phyloP scores from a whole-genome alignment of 345 rosid genomes.

The Citrus hindsii region DNA sequence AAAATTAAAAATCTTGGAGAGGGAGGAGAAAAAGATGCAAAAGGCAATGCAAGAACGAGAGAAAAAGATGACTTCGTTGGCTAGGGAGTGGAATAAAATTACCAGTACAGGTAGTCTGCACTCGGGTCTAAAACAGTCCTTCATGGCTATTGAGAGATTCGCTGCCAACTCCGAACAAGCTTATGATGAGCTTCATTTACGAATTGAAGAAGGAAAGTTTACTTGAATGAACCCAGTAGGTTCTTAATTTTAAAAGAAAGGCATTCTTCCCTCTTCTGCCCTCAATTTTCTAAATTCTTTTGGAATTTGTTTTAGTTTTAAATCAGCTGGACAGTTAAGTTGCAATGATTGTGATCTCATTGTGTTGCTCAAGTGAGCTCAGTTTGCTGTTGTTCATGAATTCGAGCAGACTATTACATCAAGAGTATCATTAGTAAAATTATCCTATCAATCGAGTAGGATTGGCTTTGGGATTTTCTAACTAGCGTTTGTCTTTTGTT shows the following conservation, averaged over 20 bases:
- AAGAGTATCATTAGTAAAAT: neutral
- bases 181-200: slow-evolving; percentile 29
- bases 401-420: neutral
- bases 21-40: slow-evolving; percentile 36
- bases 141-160: slow-evolving; percentile 41
- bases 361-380: neutral
- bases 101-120: slow-evolving; percentile 16
- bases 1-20: slow-evolving; percentile 39
- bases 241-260: slow-evolving; percentile 1
- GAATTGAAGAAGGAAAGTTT: slow-evolving; percentile 16
- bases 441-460: neutral
- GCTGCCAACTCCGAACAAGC: slow-evolving; percentile 22
- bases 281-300: neutral
- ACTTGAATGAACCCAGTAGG: neutral
- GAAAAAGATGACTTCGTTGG: slow-evolving; percentile 15
- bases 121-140: slow-evolving; percentile 28
- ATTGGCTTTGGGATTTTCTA: neutral
- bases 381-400: neutral
- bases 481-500: no score
- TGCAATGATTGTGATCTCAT: neutral
- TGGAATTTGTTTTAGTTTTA: neutral
- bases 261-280: neutral
- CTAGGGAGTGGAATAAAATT: slow-evolving; percentile 15
- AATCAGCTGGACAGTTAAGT: neutral
- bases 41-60: slow-evolving; percentile 23